These are phyloP conservation scores for Colletotrichum trifolii DNA, from an alignment of 2,329 filamentous ascomycete species.

Conservation along the genomic window DNA sequence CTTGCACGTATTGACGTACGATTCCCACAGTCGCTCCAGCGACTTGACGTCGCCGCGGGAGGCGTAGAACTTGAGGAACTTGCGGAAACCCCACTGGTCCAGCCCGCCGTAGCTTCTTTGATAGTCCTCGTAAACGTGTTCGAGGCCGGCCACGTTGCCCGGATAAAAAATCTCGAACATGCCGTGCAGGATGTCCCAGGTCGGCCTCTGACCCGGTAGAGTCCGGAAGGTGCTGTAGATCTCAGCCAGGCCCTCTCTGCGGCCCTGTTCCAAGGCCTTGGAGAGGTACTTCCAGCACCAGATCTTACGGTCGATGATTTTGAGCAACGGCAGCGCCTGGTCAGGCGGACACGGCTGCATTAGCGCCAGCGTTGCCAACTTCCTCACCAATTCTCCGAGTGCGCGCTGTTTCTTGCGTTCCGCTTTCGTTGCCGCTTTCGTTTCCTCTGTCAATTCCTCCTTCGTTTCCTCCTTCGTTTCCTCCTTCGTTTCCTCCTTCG, in stretches of 20 bases:
- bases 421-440: neutral
- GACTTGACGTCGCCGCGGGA: constrained; percentile 57
- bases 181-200: constrained; percentile 52
- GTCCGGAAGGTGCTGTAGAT: constrained; percentile 60
- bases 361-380: constrained; percentile 47
- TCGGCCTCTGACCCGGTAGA: constrained; percentile 51
- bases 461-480: no score
- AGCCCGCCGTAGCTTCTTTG: constrained; percentile 52
- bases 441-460: constrained; percentile 1
- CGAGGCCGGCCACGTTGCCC: constrained; percentile 53
- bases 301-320: constrained; percentile 48
- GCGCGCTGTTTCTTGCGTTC: neutral
- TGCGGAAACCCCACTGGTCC: constrained; percentile 58
- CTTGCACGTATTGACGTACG: constrained; percentile 51
- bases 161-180: constrained; percentile 58
- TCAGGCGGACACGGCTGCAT: constrained; percentile 47
- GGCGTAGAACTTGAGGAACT: constrained; percentile 62
- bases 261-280: constrained; percentile 41
- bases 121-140: constrained; percentile 63
- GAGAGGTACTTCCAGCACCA: constrained; percentile 59
- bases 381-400: constrained; percentile 43
- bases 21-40: constrained; percentile 58
- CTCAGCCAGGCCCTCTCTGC: constrained; percentile 48
- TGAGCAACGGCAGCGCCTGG: constrained; percentile 52
- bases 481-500: no score